Evolutionary conservation across 2,329 filamentous ascomycete species (phyloP).

Genomic region (Apiospora aurea): DNA sequence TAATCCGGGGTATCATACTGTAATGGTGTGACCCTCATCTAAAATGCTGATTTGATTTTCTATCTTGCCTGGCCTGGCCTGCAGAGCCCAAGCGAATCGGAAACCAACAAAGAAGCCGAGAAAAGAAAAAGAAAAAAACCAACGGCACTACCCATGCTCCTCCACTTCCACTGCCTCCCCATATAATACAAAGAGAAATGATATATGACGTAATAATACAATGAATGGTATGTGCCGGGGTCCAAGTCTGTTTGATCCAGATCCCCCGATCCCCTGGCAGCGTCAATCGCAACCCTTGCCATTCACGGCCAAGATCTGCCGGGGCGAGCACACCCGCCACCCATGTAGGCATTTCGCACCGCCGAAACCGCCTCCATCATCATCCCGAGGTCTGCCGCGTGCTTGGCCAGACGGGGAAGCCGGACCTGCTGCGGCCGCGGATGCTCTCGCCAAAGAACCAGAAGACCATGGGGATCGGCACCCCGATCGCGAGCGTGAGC

Average conservation of each 20-base stretch:
- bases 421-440: conserved; percentile 1
- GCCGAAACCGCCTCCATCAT: neutral
- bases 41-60: neutral
- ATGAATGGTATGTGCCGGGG: neutral
- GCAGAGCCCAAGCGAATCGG: conserved; percentile 2
- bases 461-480: conserved; percentile 51
- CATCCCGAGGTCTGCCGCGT: neutral
- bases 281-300: neutral
- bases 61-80: conserved; percentile 4
- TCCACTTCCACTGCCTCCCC: neutral
- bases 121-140: neutral
- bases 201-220: neutral
- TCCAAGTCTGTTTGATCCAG: neutral
- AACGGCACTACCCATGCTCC: neutral
- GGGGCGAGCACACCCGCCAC: neutral
- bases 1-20: neutral
- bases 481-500: conserved; percentile 55
- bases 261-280: neutral
- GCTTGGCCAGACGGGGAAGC: neutral
- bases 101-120: neutral
- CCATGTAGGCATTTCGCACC: neutral
- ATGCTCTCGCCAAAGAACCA: conserved; percentile 32
- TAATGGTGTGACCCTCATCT: neutral
- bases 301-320: neutral
- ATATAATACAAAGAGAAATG: neutral